These are phyloP conservation scores for Lactifluus hygrophoroides DNA, from an alignment of 768 basidiomycete genomes.

Conservation along the genomic window DNA sequence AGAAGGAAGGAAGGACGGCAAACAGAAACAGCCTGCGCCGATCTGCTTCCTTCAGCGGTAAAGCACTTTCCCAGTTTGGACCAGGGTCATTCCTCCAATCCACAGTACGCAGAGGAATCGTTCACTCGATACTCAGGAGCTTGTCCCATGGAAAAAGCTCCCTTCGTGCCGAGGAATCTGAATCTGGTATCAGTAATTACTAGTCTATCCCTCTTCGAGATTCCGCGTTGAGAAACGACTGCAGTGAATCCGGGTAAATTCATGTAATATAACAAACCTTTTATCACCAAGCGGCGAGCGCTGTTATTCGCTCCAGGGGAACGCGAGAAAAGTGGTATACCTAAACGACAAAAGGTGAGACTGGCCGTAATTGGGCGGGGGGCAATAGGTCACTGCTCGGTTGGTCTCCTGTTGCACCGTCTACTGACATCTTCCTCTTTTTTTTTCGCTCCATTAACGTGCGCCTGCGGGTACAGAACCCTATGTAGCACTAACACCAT, in stretches of 20 bases:
- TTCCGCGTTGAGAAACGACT: not conserved
- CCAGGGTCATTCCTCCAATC: not conserved
- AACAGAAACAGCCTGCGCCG: not conserved
- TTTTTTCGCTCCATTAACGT: too few species aligned
- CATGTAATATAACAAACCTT: not conserved
- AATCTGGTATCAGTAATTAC: not conserved
- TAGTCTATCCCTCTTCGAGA: not conserved
- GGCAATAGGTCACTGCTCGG: too few species aligned
- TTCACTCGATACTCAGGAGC: not conserved
- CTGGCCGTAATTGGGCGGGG: too few species aligned
- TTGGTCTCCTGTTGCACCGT: too few species aligned
- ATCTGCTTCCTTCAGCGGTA: not conserved
- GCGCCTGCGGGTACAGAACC: too few species aligned
- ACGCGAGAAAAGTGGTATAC: too few species aligned
- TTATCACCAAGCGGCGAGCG: too few species aligned
- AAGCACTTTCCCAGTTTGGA: not conserved
- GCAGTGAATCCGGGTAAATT: not conserved
- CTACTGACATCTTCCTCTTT: too few species aligned
- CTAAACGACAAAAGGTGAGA: too few species aligned
- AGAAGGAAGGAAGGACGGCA: not conserved
- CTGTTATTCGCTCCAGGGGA: too few species aligned
- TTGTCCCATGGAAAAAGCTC: not conserved
- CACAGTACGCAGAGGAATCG: not conserved
- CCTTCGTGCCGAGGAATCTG: not conserved
- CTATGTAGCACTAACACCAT: too few species aligned